Evolutionary conservation across 345 rosid species (phyloP).

Genomic region (Linum lewisii): DNA sequence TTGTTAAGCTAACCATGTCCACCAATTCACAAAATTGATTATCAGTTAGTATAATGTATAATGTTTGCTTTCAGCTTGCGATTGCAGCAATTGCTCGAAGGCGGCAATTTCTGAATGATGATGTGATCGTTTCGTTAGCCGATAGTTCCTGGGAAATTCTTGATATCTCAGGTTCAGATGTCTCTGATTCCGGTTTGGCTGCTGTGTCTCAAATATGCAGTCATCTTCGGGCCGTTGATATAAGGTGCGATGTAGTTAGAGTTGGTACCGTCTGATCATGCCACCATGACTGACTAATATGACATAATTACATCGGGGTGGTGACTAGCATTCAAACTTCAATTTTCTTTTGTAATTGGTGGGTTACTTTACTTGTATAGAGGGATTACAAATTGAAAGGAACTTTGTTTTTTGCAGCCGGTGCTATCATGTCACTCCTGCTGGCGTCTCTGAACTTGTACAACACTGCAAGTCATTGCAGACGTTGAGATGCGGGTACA

Average conservation of each 20-base stretch:
- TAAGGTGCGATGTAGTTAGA: conserved; percentile 39
- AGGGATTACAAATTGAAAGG: not conserved
- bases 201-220: conserved; percentile 50
- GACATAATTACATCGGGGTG: not conserved
- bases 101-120: conserved; percentile 54
- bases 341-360: not conserved
- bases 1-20: not conserved
- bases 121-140: conserved; percentile 48
- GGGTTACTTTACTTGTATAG: not conserved
- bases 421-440: conserved; percentile 47
- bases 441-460: conserved; percentile 58
- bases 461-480: conserved; percentile 56
- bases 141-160: conserved; percentile 79
- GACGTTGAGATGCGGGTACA: conserved; percentile 83
- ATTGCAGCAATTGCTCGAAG: conserved; percentile 78
- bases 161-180: conserved; percentile 72
- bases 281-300: not conserved
- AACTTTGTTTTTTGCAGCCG: conserved; percentile 36
- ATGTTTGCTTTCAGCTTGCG: conserved; percentile 34
- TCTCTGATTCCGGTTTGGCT: conserved; percentile 53
- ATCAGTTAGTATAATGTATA: not conserved
- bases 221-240: conserved; percentile 70
- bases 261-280: not conserved
- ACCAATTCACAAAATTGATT: not conserved
- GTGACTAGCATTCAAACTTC: not conserved